These are phyloP conservation scores for Kockiozyma suomiensis DNA, from an alignment of 805 yeast genomes.

Conservation along the genomic window DNA sequence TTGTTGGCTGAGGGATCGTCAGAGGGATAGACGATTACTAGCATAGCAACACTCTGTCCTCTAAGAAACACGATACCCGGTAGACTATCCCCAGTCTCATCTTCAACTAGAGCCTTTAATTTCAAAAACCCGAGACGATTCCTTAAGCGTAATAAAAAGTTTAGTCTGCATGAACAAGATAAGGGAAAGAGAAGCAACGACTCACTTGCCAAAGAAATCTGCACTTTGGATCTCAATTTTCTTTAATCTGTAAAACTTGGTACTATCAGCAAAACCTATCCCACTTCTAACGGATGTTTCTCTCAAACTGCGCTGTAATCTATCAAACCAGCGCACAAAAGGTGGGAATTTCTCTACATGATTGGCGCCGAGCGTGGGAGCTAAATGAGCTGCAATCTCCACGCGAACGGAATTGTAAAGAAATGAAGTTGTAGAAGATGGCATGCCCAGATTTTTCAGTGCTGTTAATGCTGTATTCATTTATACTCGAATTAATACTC, in stretches of 20 bases:
- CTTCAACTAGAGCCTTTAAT: constrained; percentile 34
- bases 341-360: constrained; percentile 22
- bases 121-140: constrained; percentile 37
- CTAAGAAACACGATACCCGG: constrained; percentile 40
- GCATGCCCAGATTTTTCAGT: not conserved
- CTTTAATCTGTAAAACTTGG: constrained; percentile 16
- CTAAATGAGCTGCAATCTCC: constrained; percentile 18
- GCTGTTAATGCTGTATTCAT: not conserved
- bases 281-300: constrained; percentile 25
- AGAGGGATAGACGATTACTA: constrained; percentile 34
- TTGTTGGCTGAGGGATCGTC: constrained; percentile 17
- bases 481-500: too few species aligned
- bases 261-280: not conserved
- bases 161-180: not conserved
- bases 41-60: constrained; percentile 37
- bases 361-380: constrained; percentile 10
- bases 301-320: constrained; percentile 13
- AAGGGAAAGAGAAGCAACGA: not conserved
- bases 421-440: constrained; percentile 6
- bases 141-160: not conserved
- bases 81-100: constrained; percentile 29
- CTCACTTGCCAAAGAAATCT: constrained; percentile 32
- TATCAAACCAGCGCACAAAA: constrained; percentile 23
- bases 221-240: constrained; percentile 35
- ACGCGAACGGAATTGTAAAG: constrained; percentile 21